These are phyloP conservation scores for Penicillium subrubescens DNA, from an alignment of 495 filamentous ascomycete species.

Conservation along the genomic window DNA sequence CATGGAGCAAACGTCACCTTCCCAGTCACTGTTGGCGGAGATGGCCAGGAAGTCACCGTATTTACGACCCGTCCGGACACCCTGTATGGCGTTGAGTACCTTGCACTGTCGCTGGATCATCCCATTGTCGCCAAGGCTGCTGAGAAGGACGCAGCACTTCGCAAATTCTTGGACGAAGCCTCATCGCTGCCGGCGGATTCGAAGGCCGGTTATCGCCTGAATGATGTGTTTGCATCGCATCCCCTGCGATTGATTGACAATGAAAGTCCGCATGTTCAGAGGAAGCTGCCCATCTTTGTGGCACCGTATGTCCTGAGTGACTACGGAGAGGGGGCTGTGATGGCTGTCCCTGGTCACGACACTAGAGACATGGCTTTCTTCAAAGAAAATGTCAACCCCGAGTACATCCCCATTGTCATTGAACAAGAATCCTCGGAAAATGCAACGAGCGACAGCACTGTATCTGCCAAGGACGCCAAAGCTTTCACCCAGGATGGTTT, in stretches of 20 bases:
- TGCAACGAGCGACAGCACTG: conserved; percentile 36
- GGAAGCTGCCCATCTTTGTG: conserved; percentile 71
- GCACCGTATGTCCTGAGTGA: conserved; percentile 86
- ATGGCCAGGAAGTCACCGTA: conserved; percentile 44
- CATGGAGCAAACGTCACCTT: conserved; percentile 73
- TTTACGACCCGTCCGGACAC: conserved; percentile 88
- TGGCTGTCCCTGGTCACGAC: conserved; percentile 91
- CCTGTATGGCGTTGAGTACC: conserved; percentile 78
- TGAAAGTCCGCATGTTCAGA: conserved; percentile 49
- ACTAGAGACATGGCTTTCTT: conserved; percentile 76
- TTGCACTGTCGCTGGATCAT: conserved; percentile 76
- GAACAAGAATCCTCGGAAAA: conserved; percentile 39
- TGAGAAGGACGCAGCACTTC: conserved; percentile 58
- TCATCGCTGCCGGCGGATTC: conserved; percentile 66
- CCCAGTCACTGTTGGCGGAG: conserved; percentile 45
- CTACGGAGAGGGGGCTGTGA: conserved; percentile 87
- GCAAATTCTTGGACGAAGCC: conserved; percentile 65
- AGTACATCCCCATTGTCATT: conserved; percentile 53
- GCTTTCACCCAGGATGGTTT: conserved; percentile 50
- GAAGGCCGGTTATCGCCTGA: conserved; percentile 71
- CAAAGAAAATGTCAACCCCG: conserved; percentile 62
- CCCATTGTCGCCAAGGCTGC: conserved; percentile 67
- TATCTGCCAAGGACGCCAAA: conserved; percentile 39
- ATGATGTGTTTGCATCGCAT: conserved; percentile 62
- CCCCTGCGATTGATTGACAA: conserved; percentile 61